Conservation (phyloP, 331 rosid species). For the Quercus phellos region DNA sequence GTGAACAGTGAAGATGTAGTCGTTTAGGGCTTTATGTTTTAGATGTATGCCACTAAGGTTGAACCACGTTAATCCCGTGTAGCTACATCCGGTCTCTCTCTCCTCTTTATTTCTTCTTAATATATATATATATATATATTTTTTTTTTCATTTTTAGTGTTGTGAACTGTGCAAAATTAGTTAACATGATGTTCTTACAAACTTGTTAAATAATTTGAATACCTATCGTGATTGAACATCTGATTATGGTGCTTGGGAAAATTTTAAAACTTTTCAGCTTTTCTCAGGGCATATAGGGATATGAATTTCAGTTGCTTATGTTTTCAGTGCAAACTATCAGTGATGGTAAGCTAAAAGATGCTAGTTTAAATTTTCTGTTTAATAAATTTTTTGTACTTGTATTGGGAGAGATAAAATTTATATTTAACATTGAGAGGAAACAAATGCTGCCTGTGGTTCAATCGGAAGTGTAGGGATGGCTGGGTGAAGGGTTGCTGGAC, state of each 20-base stretch:
- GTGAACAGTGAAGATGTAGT: too few species aligned
- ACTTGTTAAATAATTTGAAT: neutral
- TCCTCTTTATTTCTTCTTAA: too few species aligned
- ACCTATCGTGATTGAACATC: neutral
- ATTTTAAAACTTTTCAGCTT: neutral
- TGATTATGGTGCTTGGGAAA: neutral
- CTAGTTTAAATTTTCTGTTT: neutral
- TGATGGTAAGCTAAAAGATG: neutral
- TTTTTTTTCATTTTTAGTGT: neutral
- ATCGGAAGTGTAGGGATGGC: neutral
- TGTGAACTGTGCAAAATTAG: neutral
- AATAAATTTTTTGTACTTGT: neutral
- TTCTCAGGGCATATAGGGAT: neutral
- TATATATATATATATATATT: too few species aligned
- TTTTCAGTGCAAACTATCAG: neutral
- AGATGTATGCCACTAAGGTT: too few species aligned
- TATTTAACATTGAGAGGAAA: neutral
- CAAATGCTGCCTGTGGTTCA: neutral
- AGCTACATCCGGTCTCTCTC: too few species aligned
- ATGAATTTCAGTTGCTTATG: neutral
- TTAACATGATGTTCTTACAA: neutral
- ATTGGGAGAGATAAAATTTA: neutral
- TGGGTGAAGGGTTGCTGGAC: neutral
- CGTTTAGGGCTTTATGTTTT: too few species aligned
- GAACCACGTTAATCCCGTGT: too few species aligned